Conservation (phyloP, 2,329 filamentous ascomycete species). For the Colletotrichum viniferum region DNA sequence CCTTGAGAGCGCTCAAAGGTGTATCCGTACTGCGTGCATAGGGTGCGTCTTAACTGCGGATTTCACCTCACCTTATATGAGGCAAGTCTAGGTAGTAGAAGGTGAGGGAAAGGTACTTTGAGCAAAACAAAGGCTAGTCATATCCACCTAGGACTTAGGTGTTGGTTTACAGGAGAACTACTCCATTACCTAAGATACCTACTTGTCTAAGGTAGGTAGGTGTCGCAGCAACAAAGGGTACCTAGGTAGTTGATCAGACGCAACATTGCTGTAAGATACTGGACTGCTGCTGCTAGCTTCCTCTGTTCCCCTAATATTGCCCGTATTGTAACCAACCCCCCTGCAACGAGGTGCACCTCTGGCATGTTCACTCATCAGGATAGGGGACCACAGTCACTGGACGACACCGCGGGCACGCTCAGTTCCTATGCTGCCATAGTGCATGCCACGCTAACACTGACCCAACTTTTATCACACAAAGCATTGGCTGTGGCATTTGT, state of each 20-base stretch:
- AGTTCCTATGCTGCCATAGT: background rate
- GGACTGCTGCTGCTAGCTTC: background rate
- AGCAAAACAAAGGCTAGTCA: background rate
- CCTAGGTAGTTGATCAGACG: background rate
- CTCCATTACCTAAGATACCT: background rate
- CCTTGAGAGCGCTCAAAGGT: background rate
- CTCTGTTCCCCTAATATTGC: background rate
- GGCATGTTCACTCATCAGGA: background rate
- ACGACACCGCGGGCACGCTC: background rate
- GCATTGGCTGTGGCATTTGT: background rate
- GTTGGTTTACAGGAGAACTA: background rate
- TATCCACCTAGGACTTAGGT: background rate
- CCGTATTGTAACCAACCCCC: background rate
- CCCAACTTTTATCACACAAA: background rate
- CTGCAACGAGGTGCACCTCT: background rate
- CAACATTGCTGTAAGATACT: background rate
- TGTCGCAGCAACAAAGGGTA: background rate
- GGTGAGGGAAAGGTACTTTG: background rate
- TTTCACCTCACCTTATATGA: background rate
- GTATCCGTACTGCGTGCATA: background rate
- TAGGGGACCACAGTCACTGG: background rate
- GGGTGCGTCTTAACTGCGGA: background rate
- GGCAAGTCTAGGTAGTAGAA: background rate
- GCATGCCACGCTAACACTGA: background rate
- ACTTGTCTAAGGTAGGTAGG: background rate